phyloP scores from a whole-genome alignment of 2,329 filamentous ascomycete species.

The Ustilaginoidea virens region DNA sequence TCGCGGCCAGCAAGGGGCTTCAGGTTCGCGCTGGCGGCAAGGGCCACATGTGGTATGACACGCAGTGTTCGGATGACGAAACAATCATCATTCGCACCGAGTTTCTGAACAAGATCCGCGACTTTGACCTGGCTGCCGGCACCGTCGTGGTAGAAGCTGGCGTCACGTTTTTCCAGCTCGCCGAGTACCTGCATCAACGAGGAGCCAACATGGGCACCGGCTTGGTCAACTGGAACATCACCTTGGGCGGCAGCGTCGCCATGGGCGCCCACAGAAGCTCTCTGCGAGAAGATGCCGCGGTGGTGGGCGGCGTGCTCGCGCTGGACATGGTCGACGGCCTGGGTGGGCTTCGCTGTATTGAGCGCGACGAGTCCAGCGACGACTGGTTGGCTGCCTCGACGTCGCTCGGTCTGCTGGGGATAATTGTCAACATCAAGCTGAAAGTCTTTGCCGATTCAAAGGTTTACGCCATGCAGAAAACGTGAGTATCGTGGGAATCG shows the following conservation, averaged over 20 bases:
- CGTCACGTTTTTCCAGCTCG: slow-evolving; percentile 35
- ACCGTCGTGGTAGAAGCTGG: slow-evolving; percentile 33
- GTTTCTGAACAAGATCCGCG: slow-evolving; percentile 25
- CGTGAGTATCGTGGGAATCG: slow-evolving; percentile 17
- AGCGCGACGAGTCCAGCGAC: slow-evolving; percentile 25
- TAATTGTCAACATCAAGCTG: slow-evolving; percentile 32
- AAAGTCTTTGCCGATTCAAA: slow-evolving; percentile 35
- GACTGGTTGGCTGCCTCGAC: slow-evolving; percentile 36
- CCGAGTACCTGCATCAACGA: slow-evolving; percentile 30
- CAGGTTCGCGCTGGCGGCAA: slow-evolving; percentile 31
- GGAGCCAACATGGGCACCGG: slow-evolving; percentile 32
- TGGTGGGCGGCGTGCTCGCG: slow-evolving; percentile 30
- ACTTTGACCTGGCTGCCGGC: slow-evolving; percentile 26
- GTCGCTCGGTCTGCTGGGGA: slow-evolving; percentile 30
- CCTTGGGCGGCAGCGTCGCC: slow-evolving; percentile 31
- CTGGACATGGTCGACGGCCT: slow-evolving; percentile 33
- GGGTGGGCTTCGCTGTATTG: slow-evolving; percentile 25
- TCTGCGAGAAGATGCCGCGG: slow-evolving; percentile 31
- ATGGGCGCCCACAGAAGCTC: slow-evolving; percentile 36
- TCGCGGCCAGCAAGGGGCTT: slow-evolving; percentile 20
- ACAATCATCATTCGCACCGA: slow-evolving; percentile 33
- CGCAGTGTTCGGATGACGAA: slow-evolving; percentile 32
- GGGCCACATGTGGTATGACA: slow-evolving; percentile 38
- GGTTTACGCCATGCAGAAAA: slow-evolving; percentile 33
- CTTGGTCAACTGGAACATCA: slow-evolving; percentile 39